phyloP scores from a whole-genome alignment of 2,329 filamentous ascomycete species.

The Stenocarpella maydis region DNA sequence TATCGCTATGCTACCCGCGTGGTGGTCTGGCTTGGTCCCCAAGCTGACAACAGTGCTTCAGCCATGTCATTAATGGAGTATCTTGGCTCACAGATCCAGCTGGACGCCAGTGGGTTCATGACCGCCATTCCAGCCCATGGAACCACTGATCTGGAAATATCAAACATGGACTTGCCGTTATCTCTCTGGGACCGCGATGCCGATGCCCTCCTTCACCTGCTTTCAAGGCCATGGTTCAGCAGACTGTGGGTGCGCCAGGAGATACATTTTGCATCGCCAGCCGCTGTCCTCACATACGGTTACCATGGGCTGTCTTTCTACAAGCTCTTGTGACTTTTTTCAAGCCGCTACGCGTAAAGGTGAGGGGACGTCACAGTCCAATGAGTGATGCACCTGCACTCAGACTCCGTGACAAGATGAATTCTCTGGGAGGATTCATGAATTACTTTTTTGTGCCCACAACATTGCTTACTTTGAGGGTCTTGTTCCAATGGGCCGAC shows the following conservation, averaged over 20 bases:
- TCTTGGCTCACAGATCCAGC: not conserved
- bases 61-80: not conserved
- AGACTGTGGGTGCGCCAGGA: not conserved
- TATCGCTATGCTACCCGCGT: not conserved
- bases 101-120: not conserved
- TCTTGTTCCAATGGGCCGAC: not conserved
- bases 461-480: not conserved
- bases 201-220: not conserved
- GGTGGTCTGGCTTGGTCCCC: slow-evolving; percentile 16
- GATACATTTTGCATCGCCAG: not conserved
- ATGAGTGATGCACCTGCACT: not conserved
- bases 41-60: not conserved
- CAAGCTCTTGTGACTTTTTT: not conserved
- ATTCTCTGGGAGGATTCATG: not conserved
- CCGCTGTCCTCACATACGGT: not conserved
- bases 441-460: fast-evolving
- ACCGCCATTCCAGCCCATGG: not conserved
- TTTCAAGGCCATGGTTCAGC: not conserved
- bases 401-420: not conserved
- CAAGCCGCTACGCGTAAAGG: too few species aligned
- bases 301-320: not conserved
- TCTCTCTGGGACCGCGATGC: not conserved
- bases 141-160: not conserved
- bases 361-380: not conserved
- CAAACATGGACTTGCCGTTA: not conserved